Conservation (phyloP, 192 early-diverging fungal genomes). For the Chytriomyces sp. region DNA sequence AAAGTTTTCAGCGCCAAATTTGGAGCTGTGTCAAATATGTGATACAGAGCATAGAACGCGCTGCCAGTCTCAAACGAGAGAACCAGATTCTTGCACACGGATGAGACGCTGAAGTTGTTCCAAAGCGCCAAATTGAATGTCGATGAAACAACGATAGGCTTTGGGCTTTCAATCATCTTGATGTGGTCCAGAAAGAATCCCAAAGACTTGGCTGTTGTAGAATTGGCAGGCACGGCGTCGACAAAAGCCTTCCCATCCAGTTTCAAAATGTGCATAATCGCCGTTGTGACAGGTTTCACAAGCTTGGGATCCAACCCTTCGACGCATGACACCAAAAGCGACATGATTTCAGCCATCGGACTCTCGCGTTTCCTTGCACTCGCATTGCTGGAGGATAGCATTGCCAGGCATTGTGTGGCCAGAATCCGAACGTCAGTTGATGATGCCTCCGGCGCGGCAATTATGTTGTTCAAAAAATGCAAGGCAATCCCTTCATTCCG, state of each 20-base stretch:
- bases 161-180: no score
- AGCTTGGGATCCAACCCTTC: constrained; percentile 6
- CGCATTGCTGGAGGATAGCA: neutral
- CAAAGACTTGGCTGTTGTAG: neutral
- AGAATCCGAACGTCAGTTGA: neutral
- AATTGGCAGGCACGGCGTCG: neutral
- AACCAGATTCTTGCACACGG: constrained; percentile 17
- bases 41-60: neutral
- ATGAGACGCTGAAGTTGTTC: constrained; percentile 1
- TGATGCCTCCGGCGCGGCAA: neutral
- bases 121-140: neutral
- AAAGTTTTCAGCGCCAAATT: constrained; percentile 10
- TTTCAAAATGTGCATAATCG: neutral
- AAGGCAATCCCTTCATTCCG: neutral
- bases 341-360: neutral
- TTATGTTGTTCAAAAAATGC: constrained; percentile 4
- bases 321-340: constrained; percentile 11
- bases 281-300: neutral
- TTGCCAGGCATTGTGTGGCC: constrained; percentile 22
- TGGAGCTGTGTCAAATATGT: constrained; percentile 9
- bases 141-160: no score
- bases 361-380: no score
- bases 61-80: constrained; percentile 10
- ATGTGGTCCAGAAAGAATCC: no score
- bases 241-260: neutral